A percentile compares a stretch with the other conserved stretches of the same genome.
Conservation (phyloP, 495 filamentous ascomycete genomes). For the Penicillium tannophilum region DNA sequence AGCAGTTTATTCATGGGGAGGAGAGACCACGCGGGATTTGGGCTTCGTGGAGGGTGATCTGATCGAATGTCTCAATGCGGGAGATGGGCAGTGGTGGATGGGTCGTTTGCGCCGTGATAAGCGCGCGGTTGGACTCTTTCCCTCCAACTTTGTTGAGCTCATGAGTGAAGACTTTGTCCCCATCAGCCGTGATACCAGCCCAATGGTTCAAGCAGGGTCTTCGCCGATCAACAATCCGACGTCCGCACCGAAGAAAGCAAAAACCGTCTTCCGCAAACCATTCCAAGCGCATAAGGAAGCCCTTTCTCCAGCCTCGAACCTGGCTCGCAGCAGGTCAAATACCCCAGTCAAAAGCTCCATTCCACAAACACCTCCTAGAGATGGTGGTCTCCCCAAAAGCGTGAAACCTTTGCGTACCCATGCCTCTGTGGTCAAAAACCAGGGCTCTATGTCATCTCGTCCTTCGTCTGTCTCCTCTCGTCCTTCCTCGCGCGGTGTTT, state of each 20-base stretch:
- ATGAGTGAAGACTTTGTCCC: constrained; percentile 83
- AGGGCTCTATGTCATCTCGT: constrained; percentile 34
- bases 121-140: constrained; percentile 86
- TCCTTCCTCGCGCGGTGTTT: constrained; percentile 14
- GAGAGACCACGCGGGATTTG: constrained; percentile 92
- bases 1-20: constrained; percentile 95
- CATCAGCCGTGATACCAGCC: constrained; percentile 74
- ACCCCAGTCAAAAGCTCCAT: constrained; percentile 43
- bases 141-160: constrained; percentile 95
- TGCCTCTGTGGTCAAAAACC: constrained; percentile 39
- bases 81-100: constrained; percentile 98
- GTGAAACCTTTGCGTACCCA: constrained; percentile 45
- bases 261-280: constrained; percentile 53
- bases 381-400: constrained; percentile 39
- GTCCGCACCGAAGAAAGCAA: constrained; percentile 51
- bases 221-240: constrained; percentile 50
- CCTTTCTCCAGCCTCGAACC: constrained; percentile 44
- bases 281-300: constrained; percentile 59
- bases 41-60: constrained; percentile 97
- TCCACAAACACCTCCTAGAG: constrained; percentile 51
- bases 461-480: constrained; percentile 26
- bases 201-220: constrained; percentile 49
- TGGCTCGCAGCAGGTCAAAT: constrained; percentile 31
- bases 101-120: constrained; percentile 84
- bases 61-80: constrained; percentile 97